phyloP scores from a whole-genome alignment of 805 yeast genomes.

The Babjeviella inositovora region DNA sequence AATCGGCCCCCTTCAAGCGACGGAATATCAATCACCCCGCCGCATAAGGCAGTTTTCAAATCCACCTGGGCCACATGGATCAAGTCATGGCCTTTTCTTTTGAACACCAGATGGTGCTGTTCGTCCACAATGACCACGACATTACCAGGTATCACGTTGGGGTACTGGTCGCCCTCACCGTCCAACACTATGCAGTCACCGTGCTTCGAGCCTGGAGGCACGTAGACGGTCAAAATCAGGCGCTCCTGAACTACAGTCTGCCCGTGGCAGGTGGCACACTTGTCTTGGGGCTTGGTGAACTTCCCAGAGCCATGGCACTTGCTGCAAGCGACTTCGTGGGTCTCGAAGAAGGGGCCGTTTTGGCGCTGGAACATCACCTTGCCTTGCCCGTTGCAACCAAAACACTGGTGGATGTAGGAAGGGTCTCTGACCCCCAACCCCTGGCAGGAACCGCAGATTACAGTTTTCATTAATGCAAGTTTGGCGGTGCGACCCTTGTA shows the following conservation, averaged over 20 bases:
- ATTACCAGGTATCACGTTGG: constrained; percentile 47
- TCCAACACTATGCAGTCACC: constrained; percentile 34
- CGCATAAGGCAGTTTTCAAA: constrained; percentile 35
- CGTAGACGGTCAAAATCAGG: constrained; percentile 31
- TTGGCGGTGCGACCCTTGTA: constrained; percentile 40
- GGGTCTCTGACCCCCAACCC: constrained; percentile 29
- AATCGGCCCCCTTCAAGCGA: constrained; percentile 17
- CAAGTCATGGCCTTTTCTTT: constrained; percentile 26
- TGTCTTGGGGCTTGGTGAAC: constrained; percentile 10
- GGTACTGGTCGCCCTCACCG: constrained; percentile 55
- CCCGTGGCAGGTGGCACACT: constrained; percentile 26
- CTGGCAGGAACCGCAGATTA: constrained; percentile 29
- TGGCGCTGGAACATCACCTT: constrained; percentile 17
- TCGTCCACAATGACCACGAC: constrained; percentile 38
- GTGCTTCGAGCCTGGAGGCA: constrained; percentile 37
- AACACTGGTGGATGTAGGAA: constrained; percentile 13
- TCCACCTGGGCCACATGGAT: constrained; percentile 26
- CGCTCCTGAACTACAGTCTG: constrained; percentile 26
- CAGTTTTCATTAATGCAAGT: constrained; percentile 32
- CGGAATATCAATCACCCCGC: constrained; percentile 26
- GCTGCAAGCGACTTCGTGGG: constrained; percentile 24
- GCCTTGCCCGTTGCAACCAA: constrained; percentile 24
- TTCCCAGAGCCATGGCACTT: constrained; percentile 25
- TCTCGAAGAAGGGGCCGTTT: constrained; percentile 26
- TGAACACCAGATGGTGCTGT: constrained; percentile 15